Conservation (phyloP, 2,329 filamentous ascomycete genomes). For the Leptodontidium sp. region DNA sequence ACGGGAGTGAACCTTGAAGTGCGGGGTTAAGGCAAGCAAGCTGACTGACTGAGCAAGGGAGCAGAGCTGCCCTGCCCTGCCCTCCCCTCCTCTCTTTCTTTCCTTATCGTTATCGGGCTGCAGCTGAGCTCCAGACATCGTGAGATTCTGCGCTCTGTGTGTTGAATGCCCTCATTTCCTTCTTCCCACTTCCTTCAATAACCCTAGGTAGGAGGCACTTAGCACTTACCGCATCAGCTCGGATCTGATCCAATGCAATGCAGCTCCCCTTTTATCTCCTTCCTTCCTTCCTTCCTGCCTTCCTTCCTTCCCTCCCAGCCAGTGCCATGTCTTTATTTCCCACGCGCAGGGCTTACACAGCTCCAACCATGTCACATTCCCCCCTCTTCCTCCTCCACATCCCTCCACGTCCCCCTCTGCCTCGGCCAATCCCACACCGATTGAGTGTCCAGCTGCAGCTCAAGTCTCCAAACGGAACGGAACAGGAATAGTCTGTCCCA, state of each 20-base stretch:
- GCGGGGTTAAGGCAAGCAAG: neutral
- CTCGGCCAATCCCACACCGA: slow-evolving; percentile 7
- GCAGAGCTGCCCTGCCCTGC: neutral
- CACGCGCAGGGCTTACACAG: neutral
- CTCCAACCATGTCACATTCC: neutral
- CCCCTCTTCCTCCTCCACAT: neutral
- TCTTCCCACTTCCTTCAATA: neutral
- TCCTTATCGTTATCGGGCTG: slow-evolving; percentile 5
- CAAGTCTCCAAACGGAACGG: neutral
- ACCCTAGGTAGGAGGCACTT: neutral
- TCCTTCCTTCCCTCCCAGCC: neutral
- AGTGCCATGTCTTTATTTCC: neutral
- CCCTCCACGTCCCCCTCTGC: neutral
- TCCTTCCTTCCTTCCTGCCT: neutral
- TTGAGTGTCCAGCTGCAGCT: slow-evolving; percentile 2
- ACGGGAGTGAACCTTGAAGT: neutral
- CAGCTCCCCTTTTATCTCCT: slow-evolving; percentile 1
- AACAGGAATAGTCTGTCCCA: neutral
- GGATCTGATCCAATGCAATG: neutral
- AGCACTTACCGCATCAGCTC: too few species aligned
- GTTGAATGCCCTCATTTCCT: neutral
- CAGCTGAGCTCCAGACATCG: slow-evolving; percentile 9
- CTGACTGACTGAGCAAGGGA: too few species aligned
- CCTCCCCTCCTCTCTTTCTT: neutral
- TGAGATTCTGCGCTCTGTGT: neutral